Percentiles rank a stretch among this genome's conserved stretches.
Conservation (phyloP, 2,329 filamentous ascomycete genomes). For the Pestalotiopsis sp. region DNA sequence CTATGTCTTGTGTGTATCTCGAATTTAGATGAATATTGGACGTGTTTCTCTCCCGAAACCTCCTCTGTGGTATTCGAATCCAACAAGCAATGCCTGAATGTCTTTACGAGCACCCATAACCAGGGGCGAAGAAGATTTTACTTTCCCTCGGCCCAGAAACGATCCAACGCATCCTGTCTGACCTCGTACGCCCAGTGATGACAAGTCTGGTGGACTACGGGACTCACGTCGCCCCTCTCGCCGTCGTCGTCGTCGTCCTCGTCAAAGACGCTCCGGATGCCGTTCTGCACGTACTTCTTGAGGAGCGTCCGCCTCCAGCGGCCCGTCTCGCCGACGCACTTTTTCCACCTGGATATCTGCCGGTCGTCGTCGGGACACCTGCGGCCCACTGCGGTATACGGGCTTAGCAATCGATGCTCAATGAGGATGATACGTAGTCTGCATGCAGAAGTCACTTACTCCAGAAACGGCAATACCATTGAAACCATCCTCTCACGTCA, state of each 20-base stretch:
- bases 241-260: constrained; percentile 44
- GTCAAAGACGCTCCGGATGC: constrained; percentile 42
- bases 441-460: constrained; percentile 10
- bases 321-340: constrained; percentile 53
- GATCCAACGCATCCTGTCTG: constrained; percentile 50
- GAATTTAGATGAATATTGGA: background rate
- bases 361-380: constrained; percentile 54
- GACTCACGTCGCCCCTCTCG: constrained; percentile 46
- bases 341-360: constrained; percentile 53
- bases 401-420: background rate
- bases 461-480: constrained; percentile 59
- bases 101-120: background rate
- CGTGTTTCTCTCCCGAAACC: too few species aligned
- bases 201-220: constrained; percentile 59
- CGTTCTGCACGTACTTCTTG: constrained; percentile 51
- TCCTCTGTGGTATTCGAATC: background rate
- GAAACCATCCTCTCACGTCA: constrained; percentile 59
- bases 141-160: constrained; percentile 40
- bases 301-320: constrained; percentile 52
- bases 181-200: constrained; percentile 59
- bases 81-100: background rate
- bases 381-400: constrained; percentile 34
- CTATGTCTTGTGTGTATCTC: background rate
- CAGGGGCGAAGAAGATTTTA: background rate
- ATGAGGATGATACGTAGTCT: background rate